Base-by-base conservation (phyloP, 352 stramenopile species). In the Pythium dissimile region DNA sequence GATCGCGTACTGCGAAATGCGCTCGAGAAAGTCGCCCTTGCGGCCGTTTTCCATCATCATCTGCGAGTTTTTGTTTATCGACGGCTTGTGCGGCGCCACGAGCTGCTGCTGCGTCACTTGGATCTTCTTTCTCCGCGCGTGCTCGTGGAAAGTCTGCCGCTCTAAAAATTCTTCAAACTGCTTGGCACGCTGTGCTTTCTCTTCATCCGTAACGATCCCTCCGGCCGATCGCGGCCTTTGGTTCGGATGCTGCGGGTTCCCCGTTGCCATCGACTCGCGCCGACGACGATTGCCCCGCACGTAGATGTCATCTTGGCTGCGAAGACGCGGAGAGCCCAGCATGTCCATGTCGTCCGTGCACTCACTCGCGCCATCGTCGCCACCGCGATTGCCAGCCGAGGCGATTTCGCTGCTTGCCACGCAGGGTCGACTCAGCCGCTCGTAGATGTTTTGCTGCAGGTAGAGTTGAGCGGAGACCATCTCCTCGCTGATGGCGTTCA, bases 401-500 rank as follows among this genome's bases (percentile, higher is more conserved):
- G 13, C 34, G 13, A 3, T 54, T 8, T 77, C 65, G 1, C 24
- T 37, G 2, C 52, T 39, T 8, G 62, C 54, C 18, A 54, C 67
- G 42, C 77, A 88, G 1, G 80, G 77, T 3, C 77, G 80, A 51
- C 84, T 94, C 20, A 94, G 69, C 2, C 82, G 80, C 41, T 92
- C 80, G 66, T 88, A 92, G 48, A 94, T 92, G 49, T 94, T 86
- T 54, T 94, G 80, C 58, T 90, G 77, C 32, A 92, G 62, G 35
- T 94, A 93, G 44, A 92, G 69, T 54, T 94, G 85, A 0, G 85
- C 85, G 5, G 83, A 91, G 15, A 88, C 67, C 84, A 94, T 93
- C 34, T 89, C 81, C 2, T 72, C 64, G 50, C 71, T 69, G 54
- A 94, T 84, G 2, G 67, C 54, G 55, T 94, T 93, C 39, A 93